Conservation (phyloP, 257 asterid species). For the Solanum ossicruentum region DNA sequence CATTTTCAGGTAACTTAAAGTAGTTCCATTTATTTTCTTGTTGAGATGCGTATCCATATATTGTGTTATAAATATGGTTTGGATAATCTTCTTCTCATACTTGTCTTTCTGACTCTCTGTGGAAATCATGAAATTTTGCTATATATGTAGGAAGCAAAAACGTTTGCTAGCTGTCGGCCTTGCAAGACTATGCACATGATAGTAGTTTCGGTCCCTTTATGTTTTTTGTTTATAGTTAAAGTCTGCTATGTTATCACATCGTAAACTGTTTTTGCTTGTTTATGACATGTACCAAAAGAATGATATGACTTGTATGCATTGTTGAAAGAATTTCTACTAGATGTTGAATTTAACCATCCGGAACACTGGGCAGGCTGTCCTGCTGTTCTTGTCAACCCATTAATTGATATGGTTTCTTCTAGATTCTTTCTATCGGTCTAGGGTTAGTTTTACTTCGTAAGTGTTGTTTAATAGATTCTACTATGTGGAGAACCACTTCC, state of each 20-base stretch:
- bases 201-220: background rate
- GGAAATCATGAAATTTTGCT: background rate
- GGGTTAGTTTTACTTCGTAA: background rate
- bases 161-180: background rate
- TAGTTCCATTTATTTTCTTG: background rate
- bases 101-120: background rate
- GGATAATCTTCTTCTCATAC: background rate
- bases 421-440: background rate
- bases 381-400: background rate
- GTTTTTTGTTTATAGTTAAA: background rate
- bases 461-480: background rate
- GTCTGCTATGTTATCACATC: background rate
- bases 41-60: background rate
- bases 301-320: background rate
- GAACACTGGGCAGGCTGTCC: background rate
- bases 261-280: background rate
- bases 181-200: background rate
- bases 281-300: background rate
- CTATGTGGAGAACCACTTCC: background rate
- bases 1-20: conserved; percentile 52
- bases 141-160: background rate
- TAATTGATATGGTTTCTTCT: background rate
- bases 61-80: background rate
- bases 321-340: background rate
- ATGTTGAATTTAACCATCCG: background rate